Evolutionary conservation across 2,329 filamentous ascomycete species (phyloP), one percentile per base, ranked within the genome.

Genomic region (Fusarium sambucinum): DNA sequence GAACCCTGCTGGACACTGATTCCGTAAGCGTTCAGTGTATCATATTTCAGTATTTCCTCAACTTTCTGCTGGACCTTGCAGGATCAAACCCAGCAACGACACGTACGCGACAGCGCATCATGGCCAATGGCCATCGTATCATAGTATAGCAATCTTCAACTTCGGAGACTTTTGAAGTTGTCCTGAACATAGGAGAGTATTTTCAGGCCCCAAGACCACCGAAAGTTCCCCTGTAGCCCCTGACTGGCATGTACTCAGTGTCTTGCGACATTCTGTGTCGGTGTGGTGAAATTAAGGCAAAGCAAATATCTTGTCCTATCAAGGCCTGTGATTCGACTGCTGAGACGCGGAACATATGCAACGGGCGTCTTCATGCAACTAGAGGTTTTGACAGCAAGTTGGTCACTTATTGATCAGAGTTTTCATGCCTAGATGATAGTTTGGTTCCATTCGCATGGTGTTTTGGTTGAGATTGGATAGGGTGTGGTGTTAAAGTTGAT

Each of bases 251-350:
- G 50, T 33, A 16, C 40, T 17, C 40, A 56, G 46, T 55, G 9
- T 12, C 50, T 73, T 54, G 56, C 71, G 71, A 73, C 64, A 73
- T 73, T 44, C 10, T 27, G 21, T 68, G 65, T 72, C 71, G 71
- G 67, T 73, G 59, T 73, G 71, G 51, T 70, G 71, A 68, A 68
- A 72, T 69, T 19, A 5, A 46, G 42, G 50, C 47, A 67, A 72
- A 69, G 69, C 55, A 65, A 70, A 48, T 33, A 50, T 63, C 29
- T 17, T 30, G 29, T 35, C 47, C 30, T n/a, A 29, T 47, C n/a
- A 25, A n/a, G 30, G 44, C 33, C 47, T 52, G 47, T 72, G 60
- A 53, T 55, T 42, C 42, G 27, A 38, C 37, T 48, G 45, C 38
- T 50, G 41, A 55, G 35, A 23, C 30, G 23, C 25, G n/a, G 35